Evolutionary conservation across 2,329 filamentous ascomycete species (phyloP).

Genomic region (Fusarium sp.): DNA sequence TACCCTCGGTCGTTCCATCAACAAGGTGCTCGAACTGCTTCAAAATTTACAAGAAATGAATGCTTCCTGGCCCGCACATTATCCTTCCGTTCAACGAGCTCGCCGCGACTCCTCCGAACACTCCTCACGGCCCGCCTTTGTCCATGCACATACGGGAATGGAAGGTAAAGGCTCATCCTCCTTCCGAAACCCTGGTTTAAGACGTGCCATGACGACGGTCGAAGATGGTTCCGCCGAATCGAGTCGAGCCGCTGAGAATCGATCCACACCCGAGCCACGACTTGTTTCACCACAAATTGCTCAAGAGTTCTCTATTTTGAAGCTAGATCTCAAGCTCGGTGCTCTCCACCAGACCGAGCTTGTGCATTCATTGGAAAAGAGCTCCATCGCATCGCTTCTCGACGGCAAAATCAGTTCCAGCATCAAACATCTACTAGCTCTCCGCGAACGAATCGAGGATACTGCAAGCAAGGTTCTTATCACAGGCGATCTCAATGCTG

Average conservation of each 20-base stretch:
- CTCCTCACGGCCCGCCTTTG: slow-evolving; percentile 68
- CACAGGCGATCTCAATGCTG: slow-evolving; percentile 95
- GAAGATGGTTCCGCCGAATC: slow-evolving; percentile 71
- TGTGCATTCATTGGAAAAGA: slow-evolving; percentile 93
- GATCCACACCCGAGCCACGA: slow-evolving; percentile 74
- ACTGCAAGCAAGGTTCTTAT: slow-evolving; percentile 96
- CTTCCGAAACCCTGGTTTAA: slow-evolving; percentile 61
- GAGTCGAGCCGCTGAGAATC: slow-evolving; percentile 74
- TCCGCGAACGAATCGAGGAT: slow-evolving; percentile 95
- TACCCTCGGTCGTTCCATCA: slow-evolving; percentile 87
- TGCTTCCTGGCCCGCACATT: slow-evolving; percentile 90
- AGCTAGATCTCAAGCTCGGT: slow-evolving; percentile 92
- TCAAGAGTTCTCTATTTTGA: slow-evolving; percentile 94
- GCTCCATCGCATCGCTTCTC: slow-evolving; percentile 86
- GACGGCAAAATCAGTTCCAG: slow-evolving; percentile 96
- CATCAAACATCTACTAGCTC: slow-evolving; percentile 85
- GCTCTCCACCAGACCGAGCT: slow-evolving; percentile 86
- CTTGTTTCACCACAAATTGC: slow-evolving; percentile 92
- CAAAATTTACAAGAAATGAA: slow-evolving; percentile 90
- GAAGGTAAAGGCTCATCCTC: slow-evolving; percentile 56
- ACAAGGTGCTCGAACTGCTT: slow-evolving; percentile 83
- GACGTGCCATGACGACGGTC: slow-evolving; percentile 78
- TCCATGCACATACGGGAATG: slow-evolving; percentile 70
- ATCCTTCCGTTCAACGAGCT: slow-evolving; percentile 81
- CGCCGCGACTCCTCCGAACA: slow-evolving; percentile 56